Conservation (phyloP, 768 basidiomycete species). For the Bullera alba region DNA sequence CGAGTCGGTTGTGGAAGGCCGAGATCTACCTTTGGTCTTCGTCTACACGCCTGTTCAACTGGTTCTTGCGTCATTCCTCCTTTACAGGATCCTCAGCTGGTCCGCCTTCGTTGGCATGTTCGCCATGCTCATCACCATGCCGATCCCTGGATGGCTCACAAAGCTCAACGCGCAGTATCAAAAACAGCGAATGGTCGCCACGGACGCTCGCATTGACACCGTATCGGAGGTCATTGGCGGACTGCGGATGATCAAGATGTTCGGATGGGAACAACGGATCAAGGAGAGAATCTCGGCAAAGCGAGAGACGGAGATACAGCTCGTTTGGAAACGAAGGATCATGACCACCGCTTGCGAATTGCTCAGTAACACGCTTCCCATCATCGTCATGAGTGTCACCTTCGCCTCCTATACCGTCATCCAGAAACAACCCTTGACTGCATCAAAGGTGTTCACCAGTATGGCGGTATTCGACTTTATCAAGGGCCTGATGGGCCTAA, state of each 20-base stretch:
- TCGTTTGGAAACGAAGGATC: constrained; percentile 55
- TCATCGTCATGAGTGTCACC: constrained; percentile 61
- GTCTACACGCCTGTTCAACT: constrained; percentile 50
- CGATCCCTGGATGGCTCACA: constrained; percentile 56
- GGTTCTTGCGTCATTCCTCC: constrained; percentile 48
- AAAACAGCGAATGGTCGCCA: constrained; percentile 52
- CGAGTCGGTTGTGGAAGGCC: constrained; percentile 46
- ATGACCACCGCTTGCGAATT: constrained; percentile 43
- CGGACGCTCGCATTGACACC: constrained; percentile 57
- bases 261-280: constrained; percentile 54
- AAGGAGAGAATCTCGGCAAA: constrained; percentile 53
- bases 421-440: constrained; percentile 47
- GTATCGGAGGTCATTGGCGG: constrained; percentile 52
- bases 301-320: constrained; percentile 58
- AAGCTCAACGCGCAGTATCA: constrained; percentile 53
- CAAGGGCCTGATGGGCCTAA: constrained; percentile 48
- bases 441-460: constrained; percentile 51
- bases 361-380: constrained; percentile 56
- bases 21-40: constrained; percentile 46
- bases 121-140: constrained; percentile 54
- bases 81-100: constrained; percentile 54
- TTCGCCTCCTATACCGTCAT: constrained; percentile 55
- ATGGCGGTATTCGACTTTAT: constrained; percentile 62
- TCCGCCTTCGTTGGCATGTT: constrained; percentile 58
- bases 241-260: constrained; percentile 64